These are phyloP conservation scores for Panicum virgatum DNA, from an alignment of 202 grass and related monocot genomes.

Conservation along the genomic window DNA sequence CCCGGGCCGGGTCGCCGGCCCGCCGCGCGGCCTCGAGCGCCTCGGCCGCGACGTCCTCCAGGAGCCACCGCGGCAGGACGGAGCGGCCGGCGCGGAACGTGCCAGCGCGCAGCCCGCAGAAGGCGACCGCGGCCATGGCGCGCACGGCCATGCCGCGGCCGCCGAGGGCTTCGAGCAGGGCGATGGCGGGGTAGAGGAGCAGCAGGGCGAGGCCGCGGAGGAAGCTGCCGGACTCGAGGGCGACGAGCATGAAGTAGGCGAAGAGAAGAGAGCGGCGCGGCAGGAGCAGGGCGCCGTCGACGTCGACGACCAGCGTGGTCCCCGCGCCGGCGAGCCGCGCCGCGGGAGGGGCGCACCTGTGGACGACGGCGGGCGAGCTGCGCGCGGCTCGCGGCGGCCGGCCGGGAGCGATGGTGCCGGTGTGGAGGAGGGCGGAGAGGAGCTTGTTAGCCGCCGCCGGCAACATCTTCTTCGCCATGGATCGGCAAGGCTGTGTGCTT, in stretches of 20 bases:
- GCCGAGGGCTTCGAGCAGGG: not conserved
- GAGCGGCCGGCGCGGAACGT: conserved; percentile 55
- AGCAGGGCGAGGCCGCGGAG: conserved; percentile 50
- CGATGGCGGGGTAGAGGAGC: conserved; percentile 39
- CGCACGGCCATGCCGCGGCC: conserved; percentile 19
- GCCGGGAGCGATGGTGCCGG: not conserved
- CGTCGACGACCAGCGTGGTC: conserved; percentile 52
- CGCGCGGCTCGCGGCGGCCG: not conserved
- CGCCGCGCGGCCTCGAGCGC: conserved; percentile 28
- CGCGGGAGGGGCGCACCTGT: conserved; percentile 17
- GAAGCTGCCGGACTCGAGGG: conserved; percentile 57
- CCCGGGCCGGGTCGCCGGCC: not conserved
- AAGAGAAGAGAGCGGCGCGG: conserved; percentile 34
- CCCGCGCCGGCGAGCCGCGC: not conserved
- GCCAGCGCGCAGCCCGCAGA: conserved; percentile 45
- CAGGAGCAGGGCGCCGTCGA: conserved; percentile 42
- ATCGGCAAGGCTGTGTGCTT: not conserved
- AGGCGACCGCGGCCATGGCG: conserved; percentile 51
- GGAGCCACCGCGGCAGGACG: conserved; percentile 62
- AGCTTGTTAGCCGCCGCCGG: not conserved
- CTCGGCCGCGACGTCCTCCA: conserved; percentile 55
- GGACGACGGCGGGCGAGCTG: not conserved
- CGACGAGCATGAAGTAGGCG: conserved; percentile 83
- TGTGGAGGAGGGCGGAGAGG: conserved; percentile 20
- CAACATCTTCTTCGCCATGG: conserved; percentile 23